Conservation (phyloP, 495 filamentous ascomycete species). For the Neurospora pannonica region DNA sequence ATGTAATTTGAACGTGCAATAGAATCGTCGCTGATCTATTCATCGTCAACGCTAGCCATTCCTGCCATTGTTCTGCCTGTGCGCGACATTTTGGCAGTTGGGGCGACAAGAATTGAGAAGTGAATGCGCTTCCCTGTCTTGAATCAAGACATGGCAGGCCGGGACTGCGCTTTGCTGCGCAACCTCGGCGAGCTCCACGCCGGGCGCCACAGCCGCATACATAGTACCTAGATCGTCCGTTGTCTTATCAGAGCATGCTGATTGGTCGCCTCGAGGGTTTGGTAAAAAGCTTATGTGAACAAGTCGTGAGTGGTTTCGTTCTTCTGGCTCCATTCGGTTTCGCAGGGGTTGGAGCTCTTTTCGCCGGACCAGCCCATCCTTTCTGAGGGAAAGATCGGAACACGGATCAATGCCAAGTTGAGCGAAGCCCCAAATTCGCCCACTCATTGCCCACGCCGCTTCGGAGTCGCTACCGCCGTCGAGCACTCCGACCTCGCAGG, state of each 20-base stretch:
- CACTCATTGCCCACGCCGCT: not conserved
- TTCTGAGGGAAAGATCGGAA: not conserved
- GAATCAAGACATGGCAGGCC: not conserved
- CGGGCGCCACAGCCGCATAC: not conserved
- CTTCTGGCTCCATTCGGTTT: constrained; percentile 4
- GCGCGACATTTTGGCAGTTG: not conserved
- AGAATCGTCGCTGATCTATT: not conserved
- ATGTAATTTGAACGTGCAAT: not conserved
- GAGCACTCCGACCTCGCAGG: not conserved
- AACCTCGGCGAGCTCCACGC: not conserved
- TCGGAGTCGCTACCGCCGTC: not conserved
- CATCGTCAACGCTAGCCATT: not conserved
- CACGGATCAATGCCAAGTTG: not conserved
- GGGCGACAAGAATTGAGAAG: not conserved
- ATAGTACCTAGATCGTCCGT: not conserved
- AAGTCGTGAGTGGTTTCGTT: constrained; percentile 3
- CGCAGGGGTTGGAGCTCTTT: not conserved
- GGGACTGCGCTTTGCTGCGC: not conserved
- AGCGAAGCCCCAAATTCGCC: not conserved
- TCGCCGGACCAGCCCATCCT: not conserved
- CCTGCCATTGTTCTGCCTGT: not conserved
- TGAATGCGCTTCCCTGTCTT: not conserved
- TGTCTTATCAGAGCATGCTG: constrained; percentile 5
- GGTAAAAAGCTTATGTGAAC: constrained; percentile 2
- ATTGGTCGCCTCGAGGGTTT: constrained; percentile 10